Conservation (phyloP, 768 basidiomycete genomes). For the Lyophyllum shimeji region DNA sequence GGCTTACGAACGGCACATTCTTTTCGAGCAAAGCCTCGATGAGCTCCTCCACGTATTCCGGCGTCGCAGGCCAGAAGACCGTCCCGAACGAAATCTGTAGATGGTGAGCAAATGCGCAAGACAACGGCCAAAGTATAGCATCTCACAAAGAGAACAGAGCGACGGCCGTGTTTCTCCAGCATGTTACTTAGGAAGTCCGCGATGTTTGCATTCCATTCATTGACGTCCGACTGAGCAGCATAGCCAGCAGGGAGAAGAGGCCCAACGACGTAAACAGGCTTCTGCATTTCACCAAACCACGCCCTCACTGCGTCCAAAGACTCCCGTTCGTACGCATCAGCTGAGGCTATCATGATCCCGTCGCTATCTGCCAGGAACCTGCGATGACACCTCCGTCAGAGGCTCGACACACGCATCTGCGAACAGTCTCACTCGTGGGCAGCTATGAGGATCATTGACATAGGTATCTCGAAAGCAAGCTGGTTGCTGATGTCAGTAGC, state of each 20-base stretch:
- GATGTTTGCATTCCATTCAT: constrained; percentile 2
- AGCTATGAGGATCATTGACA: too few species aligned
- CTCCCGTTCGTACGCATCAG: constrained; percentile 20
- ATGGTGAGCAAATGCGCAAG: not conserved
- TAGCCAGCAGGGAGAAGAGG: constrained; percentile 15
- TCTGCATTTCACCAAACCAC: constrained; percentile 12
- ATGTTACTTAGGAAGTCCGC: constrained; percentile 13
- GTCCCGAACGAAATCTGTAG: constrained; percentile 15
- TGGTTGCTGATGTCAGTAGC: too few species aligned
- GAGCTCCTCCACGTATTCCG: constrained; percentile 9
- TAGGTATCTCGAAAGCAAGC: too few species aligned
- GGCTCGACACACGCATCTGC: too few species aligned
- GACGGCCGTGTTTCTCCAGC: constrained; percentile 11
- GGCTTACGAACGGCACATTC: constrained; percentile 16
- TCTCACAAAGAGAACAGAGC: constrained; percentile 21
- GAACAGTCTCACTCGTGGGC: too few species aligned
- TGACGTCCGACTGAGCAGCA: not conserved
- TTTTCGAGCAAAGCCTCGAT: constrained; percentile 16
- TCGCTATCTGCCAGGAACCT: too few species aligned
- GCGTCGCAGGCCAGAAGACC: constrained; percentile 15
- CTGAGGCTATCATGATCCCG: too few species aligned
- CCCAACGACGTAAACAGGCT: constrained; percentile 18
- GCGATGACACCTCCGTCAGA: too few species aligned
- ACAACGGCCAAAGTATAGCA: not conserved
- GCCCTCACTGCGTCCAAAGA: constrained; percentile 10